Base-by-base conservation (phyloP, 225 moss, liverwort and hornwort genomes). In the Lunularia cruciata region DNA sequence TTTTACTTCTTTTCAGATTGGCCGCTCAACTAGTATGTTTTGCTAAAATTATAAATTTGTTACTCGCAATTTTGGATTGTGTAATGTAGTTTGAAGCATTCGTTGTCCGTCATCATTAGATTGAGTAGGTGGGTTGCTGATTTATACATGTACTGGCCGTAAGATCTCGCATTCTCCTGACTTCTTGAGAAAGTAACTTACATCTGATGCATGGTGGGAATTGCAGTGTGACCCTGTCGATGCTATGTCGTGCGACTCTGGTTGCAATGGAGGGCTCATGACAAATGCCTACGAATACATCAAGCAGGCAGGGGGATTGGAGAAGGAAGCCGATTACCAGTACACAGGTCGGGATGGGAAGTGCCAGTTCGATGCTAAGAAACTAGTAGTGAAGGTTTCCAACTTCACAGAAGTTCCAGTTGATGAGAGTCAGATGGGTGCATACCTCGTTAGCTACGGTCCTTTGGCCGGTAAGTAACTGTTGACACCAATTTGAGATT, bases 211-310 rank as follows among this genome's bases (percentile, higher is more conserved):
- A n/a, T n/a, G n/a, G n/a, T n/a, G n/a, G 40, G 6, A 40, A 13
- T 37, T 67, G 76, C 66, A 81, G 81, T 83, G 82, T 60, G 82
- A 83, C 60, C 51, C 75, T 1, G 20, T n/a, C 2, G 82, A 83
- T 1, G 67, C 67, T 16, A 58, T 67, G 39, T 71, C 75, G 5
- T 83, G 82, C 26, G 82, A 83, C 47, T 13, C 82, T 7, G 82
- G 82, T 4, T 83, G 82, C 40, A 75, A 73, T 37, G 82, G 82
- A 48, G 82, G 82, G n/a, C 31, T 83, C 25, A 83, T 83, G 82
- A 83, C 82, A 3, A 83, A 71, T 38, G 82, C 82, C 0, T 83
- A 78, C 2, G 46, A 69, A 11, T 83, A 83, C 55, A 69, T 83
- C 52, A 71, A 72, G 34, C n/a, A 78, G 49, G 82, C 51, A 0